Percentiles rank a stretch among this genome's conserved stretches.
Evolutionary conservation across 768 basidiomycete species (phyloP).

Genomic region (Galerina sulciceps): DNA sequence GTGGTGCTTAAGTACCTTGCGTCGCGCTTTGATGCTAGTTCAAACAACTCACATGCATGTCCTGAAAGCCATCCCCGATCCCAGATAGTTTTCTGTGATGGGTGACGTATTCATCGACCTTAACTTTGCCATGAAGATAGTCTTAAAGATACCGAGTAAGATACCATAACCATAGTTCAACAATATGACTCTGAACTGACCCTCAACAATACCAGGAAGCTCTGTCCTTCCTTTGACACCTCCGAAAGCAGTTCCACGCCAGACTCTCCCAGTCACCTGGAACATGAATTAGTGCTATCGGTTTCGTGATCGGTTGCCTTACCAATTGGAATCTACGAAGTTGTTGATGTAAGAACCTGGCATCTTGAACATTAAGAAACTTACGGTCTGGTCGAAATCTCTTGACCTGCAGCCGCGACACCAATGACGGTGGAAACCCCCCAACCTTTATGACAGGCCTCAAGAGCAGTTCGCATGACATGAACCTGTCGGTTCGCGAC

Average conservation of each 20-base stretch:
- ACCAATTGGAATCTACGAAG: conserved; percentile 56
- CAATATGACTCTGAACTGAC: conserved; percentile 38
- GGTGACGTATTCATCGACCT: conserved; percentile 96
- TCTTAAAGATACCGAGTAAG: conserved; percentile 39
- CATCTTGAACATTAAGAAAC: conserved; percentile 25
- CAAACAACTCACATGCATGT: conserved; percentile 88
- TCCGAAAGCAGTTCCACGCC: conserved; percentile 96
- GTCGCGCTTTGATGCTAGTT: background rate
- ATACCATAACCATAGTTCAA: background rate
- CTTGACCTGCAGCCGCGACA: conserved; percentile 96
- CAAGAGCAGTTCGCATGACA: conserved; percentile 94
- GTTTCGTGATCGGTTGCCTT: conserved; percentile 10
- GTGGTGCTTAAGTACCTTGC: conserved; percentile 1
- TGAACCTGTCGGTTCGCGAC: conserved; percentile 56
- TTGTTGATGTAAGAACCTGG: background rate
- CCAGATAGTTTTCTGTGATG: conserved; percentile 76
- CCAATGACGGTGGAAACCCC: conserved; percentile 96
- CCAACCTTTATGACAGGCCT: conserved; percentile 99
- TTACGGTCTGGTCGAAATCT: conserved; percentile 88
- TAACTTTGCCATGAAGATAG: conserved; percentile 80
- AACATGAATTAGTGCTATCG: conserved; percentile 28
- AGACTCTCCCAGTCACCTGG: conserved; percentile 79
- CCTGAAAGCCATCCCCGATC: conserved; percentile 88
- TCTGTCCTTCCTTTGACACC: conserved; percentile 98
- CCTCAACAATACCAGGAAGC: conserved; percentile 90